Conservation (phyloP, 257 asterid species). For the Capsicum chinense region DNA sequence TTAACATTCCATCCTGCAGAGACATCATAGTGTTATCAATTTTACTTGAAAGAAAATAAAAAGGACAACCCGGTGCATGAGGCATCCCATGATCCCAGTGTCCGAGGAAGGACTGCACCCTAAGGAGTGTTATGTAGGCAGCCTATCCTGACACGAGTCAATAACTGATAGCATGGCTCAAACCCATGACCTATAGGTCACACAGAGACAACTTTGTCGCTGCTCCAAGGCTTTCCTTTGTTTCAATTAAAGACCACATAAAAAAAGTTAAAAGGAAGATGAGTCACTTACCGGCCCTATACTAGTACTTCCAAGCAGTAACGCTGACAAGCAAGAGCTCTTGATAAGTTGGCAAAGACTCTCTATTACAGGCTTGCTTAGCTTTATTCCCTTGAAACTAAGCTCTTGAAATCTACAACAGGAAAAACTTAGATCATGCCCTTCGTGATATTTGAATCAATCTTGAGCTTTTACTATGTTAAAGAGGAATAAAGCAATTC, state of each 20-base stretch:
- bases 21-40: constrained; percentile 25
- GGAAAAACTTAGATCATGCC: neutral
- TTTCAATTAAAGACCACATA: constrained; percentile 4
- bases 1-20: constrained; percentile 79
- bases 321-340: constrained; percentile 69
- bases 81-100: neutral
- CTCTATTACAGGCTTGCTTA: constrained; percentile 75
- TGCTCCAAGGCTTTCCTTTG: neutral
- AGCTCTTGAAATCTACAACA: constrained; percentile 81
- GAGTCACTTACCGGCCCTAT: constrained; percentile 73
- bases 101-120: neutral
- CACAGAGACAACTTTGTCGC: neutral
- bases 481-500: constrained; percentile 16
- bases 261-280: constrained; percentile 22
- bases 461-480: neutral
- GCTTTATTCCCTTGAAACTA: constrained; percentile 74
- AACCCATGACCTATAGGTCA: neutral
- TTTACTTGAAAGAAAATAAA: constrained; percentile 26
- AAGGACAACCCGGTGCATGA: neutral
- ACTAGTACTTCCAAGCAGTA: constrained; percentile 75
- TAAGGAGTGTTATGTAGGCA: neutral
- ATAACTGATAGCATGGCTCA: neutral
- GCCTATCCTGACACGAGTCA: neutral
- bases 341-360: constrained; percentile 74
- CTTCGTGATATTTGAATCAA: neutral